Percentiles rank a stretch among this genome's conserved stretches.
Evolutionary conservation across 495 filamentous ascomycete species (phyloP).

Genomic region (Talaromyces ruber): DNA sequence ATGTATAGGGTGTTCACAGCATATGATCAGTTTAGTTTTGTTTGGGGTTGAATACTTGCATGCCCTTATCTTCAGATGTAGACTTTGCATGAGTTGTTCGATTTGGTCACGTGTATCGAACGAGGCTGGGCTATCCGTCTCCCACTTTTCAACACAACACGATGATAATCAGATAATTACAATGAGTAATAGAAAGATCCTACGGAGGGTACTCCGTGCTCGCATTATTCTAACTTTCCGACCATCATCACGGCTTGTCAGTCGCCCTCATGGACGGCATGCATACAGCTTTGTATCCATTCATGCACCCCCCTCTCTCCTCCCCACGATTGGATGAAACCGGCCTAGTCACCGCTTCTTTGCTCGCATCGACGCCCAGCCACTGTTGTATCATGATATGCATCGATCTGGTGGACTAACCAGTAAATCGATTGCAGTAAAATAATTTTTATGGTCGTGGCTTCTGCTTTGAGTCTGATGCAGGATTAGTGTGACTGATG

Average conservation of each 20-base stretch:
- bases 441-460: neutral
- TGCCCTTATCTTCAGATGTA: neutral
- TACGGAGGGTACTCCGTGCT: no score
- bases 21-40: neutral
- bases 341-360: neutral
- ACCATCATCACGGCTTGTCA: neutral
- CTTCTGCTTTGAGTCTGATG: neutral
- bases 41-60: neutral
- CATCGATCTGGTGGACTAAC: neutral
- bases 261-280: neutral
- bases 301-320: neutral
- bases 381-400: neutral
- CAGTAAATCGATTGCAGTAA: neutral
- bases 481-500: neutral
- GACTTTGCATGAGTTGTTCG: neutral
- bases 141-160: neutral
- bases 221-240: neutral
- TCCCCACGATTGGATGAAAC: neutral
- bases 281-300: neutral
- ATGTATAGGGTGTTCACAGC: neutral
- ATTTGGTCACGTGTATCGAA: neutral
- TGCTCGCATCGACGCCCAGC: neutral
- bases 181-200: neutral
- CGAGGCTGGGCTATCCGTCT: neutral
- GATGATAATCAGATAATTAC: neutral